These are phyloP conservation scores for Colletotrichum camelliae DNA, from an alignment of 2,329 filamentous ascomycete genomes.

Conservation along the genomic window DNA sequence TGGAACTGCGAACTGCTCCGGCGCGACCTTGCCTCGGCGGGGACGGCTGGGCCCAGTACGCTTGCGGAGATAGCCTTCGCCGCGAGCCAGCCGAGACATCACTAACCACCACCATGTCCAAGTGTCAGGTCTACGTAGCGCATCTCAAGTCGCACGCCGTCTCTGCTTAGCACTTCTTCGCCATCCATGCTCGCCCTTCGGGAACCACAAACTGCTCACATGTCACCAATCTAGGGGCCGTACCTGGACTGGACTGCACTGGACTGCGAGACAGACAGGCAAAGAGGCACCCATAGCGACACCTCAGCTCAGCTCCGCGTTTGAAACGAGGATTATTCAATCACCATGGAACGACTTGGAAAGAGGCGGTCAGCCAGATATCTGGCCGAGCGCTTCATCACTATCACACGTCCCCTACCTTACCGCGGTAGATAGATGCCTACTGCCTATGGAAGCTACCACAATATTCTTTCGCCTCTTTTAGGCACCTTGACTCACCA, in stretches of 20 bases:
- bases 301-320: slow-evolving; percentile 1
- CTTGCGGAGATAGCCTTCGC: slow-evolving; percentile 14
- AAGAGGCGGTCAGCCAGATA: slow-evolving; percentile 15
- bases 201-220: slow-evolving; percentile 19
- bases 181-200: background rate
- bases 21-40: background rate
- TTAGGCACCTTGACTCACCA: background rate
- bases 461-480: background rate
- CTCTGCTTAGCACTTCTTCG: slow-evolving; percentile 12
- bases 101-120: slow-evolving; percentile 15
- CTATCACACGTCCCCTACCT: background rate
- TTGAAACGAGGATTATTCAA: background rate
- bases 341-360: slow-evolving; percentile 1
- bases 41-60: background rate
- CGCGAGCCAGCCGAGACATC: slow-evolving; percentile 12
- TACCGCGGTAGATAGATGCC: background rate
- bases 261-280: background rate
- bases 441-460: slow-evolving; percentile 3
- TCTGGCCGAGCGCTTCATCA: background rate
- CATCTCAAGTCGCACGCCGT: slow-evolving; percentile 3
- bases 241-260: background rate
- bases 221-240: slow-evolving; percentile 3
- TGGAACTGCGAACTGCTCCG: background rate
- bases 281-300: background rate
- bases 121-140: slow-evolving; percentile 11